Evolutionary conservation across 2,329 filamentous ascomycete species (phyloP).

Genomic region (Neonectria magnoliae): DNA sequence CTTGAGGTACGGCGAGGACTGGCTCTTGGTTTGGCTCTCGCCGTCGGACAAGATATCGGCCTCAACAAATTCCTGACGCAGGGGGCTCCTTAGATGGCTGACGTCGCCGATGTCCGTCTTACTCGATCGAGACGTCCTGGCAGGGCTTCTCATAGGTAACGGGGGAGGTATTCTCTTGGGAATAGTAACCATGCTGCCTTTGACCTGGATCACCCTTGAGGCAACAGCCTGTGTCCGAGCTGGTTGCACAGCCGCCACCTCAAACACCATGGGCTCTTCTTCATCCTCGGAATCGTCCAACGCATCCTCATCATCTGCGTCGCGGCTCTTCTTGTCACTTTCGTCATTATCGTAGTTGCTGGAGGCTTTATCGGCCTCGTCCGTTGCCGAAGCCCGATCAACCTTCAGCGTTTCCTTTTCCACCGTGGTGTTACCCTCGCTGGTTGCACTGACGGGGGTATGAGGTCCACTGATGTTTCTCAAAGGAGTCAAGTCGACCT

Average conservation of each 20-base stretch:
- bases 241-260: conserved; percentile 69
- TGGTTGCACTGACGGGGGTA: conserved; percentile 33
- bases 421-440: conserved; percentile 34
- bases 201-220: conserved; percentile 74
- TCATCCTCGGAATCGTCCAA: conserved; percentile 57
- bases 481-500: conserved; percentile 64
- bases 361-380: conserved; percentile 40
- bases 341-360: conserved; percentile 39
- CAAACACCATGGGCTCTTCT: conserved; percentile 73
- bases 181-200: conserved; percentile 85
- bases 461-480: conserved; percentile 53
- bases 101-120: conserved; percentile 70
- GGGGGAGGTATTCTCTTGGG: conserved; percentile 82
- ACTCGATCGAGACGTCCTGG: conserved; percentile 64
- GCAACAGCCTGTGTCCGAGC: conserved; percentile 66
- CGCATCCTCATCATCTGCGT: conserved; percentile 41
- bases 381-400: conserved; percentile 28
- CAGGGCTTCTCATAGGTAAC: conserved; percentile 80
- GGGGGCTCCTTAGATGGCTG: conserved; percentile 58
- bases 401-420: conserved; percentile 37
- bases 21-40: conserved; percentile 32
- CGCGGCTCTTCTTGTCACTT: conserved; percentile 39
- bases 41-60: conserved; percentile 41
- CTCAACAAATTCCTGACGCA: conserved; percentile 59
- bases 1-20: conserved; percentile 35